These are phyloP conservation scores for Ganoderma lucidum DNA, from an alignment of 1,284 basidiomycete species.

Conservation along the genomic window DNA sequence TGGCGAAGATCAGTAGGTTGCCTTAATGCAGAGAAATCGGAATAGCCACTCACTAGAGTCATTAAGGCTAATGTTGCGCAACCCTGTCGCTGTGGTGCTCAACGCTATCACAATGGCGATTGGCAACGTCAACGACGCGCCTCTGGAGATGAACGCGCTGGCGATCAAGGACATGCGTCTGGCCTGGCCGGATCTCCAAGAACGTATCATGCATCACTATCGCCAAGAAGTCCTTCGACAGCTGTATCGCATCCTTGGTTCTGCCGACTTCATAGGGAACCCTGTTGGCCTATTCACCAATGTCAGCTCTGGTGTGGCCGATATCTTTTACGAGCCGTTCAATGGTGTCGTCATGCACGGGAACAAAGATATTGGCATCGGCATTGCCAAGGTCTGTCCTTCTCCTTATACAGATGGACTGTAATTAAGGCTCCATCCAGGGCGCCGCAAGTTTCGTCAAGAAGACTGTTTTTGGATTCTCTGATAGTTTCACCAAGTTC, in stretches of 20 bases:
- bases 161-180: constrained; percentile 96
- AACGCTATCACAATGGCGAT: constrained; percentile 98
- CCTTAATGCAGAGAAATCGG: constrained; percentile 11
- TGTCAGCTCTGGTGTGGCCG: constrained; percentile 97
- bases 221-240: constrained; percentile 94
- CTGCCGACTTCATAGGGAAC: constrained; percentile 93
- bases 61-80: constrained; percentile 80
- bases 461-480: constrained; percentile 97
- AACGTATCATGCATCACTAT: constrained; percentile 92
- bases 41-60: not conserved
- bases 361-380: constrained; percentile 93
- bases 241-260: constrained; percentile 95
- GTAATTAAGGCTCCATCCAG: constrained; percentile 37
- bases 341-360: constrained; percentile 98
- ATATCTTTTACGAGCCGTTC: constrained; percentile 99
- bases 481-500: constrained; percentile 96
- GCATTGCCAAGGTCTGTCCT: constrained; percentile 87
- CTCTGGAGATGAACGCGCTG: constrained; percentile 94
- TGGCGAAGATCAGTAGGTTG: constrained; percentile 87
- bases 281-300: constrained; percentile 98
- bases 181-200: constrained; percentile 85
- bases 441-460: constrained; percentile 99
- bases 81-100: constrained; percentile 93
- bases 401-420: not conserved
- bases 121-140: constrained; percentile 97